phyloP scores from a whole-genome alignment of 495 filamentous ascomycete genomes.

The Extremus antarcticus region DNA sequence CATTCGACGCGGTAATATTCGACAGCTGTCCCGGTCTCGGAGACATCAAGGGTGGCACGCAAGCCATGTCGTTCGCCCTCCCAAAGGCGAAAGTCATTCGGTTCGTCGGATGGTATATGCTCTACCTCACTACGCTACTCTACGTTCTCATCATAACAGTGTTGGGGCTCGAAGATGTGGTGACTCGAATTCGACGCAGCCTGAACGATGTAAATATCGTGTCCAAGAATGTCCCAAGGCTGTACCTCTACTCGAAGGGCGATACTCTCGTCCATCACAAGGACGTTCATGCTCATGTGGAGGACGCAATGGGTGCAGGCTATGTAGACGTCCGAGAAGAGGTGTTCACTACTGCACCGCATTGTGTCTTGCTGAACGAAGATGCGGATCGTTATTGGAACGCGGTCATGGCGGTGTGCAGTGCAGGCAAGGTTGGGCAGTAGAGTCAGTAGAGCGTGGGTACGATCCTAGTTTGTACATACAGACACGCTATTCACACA shows the following conservation, averaged over 20 bases:
- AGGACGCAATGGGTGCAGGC: constrained; percentile 16
- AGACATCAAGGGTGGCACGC: not conserved
- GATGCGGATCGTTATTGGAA: constrained; percentile 22
- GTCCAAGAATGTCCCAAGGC: constrained; percentile 6
- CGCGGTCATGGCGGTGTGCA: constrained; percentile 5
- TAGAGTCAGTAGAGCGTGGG: not conserved
- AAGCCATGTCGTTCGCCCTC: not conserved
- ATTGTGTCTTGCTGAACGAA: constrained; percentile 17
- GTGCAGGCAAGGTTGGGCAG: not conserved
- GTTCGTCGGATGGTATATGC: not conserved
- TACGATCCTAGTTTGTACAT: not conserved
- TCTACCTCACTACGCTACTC: not conserved
- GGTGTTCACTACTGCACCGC: constrained; percentile 19
- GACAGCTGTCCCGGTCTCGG: constrained; percentile 17
- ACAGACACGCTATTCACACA: not conserved
- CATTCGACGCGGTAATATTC: constrained; percentile 16
- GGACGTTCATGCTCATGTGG: constrained; percentile 25
- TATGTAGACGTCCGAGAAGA: constrained; percentile 13
- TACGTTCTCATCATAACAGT: not conserved
- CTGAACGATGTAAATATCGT: constrained; percentile 19
- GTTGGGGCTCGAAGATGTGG: not conserved
- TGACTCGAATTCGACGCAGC: not conserved
- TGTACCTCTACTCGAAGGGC: constrained; percentile 24
- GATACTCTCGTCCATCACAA: constrained; percentile 20
- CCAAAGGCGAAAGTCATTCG: not conserved